Conservation (phyloP, 306 rosid species). For the Cicer pinnatifidum region DNA sequence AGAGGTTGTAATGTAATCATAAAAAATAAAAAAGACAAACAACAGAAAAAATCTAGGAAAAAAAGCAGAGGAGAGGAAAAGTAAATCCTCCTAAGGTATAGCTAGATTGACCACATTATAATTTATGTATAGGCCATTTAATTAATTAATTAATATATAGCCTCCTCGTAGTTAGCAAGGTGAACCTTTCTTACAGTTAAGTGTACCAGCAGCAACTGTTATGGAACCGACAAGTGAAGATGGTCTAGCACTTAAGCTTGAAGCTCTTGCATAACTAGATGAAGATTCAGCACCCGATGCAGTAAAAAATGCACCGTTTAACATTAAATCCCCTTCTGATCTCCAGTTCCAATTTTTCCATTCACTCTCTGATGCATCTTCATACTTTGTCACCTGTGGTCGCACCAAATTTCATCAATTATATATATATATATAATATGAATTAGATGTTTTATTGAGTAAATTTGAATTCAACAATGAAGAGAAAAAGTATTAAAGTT, state of each 20-base stretch:
- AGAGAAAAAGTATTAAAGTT: no score
- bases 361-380: conserved; percentile 80
- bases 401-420: no score
- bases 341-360: conserved; percentile 97
- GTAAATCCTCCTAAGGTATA: conserved; percentile 37
- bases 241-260: conserved; percentile 88
- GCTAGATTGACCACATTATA: conserved; percentile 34
- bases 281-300: conserved; percentile 88
- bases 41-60: conserved; percentile 31
- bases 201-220: conserved; percentile 70
- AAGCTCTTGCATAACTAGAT: conserved; percentile 87
- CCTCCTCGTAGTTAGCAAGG: conserved; percentile 50
- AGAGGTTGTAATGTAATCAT: conserved; percentile 82
- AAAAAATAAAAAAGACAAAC: neutral
- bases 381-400: conserved; percentile 81
- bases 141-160: neutral
- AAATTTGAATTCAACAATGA: no score
- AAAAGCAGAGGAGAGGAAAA: conserved; percentile 39
- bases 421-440: no score
- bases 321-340: conserved; percentile 75
- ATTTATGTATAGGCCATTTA: neutral
- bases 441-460: no score
- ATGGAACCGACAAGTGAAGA: conserved; percentile 79
- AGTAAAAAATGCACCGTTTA: conserved; percentile 88
- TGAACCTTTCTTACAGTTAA: conserved; percentile 72